Base-by-base conservation (phyloP, 345 rosid species). In the Barbarea vulgaris region DNA sequence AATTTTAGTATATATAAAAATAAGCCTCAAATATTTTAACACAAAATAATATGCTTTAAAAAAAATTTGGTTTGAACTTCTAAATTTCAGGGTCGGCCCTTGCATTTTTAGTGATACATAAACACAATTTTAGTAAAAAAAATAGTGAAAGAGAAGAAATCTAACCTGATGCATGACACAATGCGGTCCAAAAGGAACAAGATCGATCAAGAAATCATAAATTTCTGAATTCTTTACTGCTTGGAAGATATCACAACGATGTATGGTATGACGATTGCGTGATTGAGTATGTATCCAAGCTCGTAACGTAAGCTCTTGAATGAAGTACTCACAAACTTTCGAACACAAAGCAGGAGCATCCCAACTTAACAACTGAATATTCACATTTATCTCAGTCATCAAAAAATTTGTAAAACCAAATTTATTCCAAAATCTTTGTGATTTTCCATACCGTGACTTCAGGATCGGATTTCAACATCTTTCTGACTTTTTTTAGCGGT, bases 221-320 rank as follows among this genome's bases (percentile, higher is more conserved):
- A 31, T 42, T 21, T 57, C 9, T 31, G 72, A 42, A 3, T 54
- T 64, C 13, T 48, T 66, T 21, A 56, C 6, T 9, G 72, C 78
- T n/a, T 44, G 11, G 10, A 48, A 58, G 34, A 66, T n/a, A 66
- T 74, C 72, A 55, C 70, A 52, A 31, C 44, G 25, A 4, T 3
- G 55, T n/a, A 73, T 50, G 13, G 78, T 73, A 15, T 71, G 54
- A n/a, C 82, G 79, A 30, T 0, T 30, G 7, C 47, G 46, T 24
- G 58, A 67, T 27, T 79, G 79, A 22, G 83, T 56, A 28, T 77
- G 72, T 37, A 68, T 77, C 85, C 88, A 85, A 15, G 80, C 70
- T 8, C 84, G 85, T 7, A 81, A 85, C 79, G 46, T 41, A 4
- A 41, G 17, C 46, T 41, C 46, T 41, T 4, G 46, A 5, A 41